A percentile compares a stretch with the other conserved stretches of the same genome.
Conservation (phyloP, 306 rosid species). For the Rosa lucieae region DNA sequence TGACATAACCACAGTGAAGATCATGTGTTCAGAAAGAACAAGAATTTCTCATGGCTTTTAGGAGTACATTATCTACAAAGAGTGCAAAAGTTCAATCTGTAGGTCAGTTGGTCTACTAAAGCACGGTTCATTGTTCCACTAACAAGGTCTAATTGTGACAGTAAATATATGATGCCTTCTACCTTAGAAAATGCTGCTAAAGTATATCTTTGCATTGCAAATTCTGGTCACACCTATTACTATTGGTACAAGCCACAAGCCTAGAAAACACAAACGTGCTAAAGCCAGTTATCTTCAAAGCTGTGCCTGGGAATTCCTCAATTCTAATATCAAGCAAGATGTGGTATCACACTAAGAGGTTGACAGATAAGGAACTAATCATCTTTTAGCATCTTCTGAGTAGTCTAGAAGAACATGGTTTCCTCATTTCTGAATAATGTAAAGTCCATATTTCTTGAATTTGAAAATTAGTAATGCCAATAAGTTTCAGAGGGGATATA, state of each 20-base stretch:
- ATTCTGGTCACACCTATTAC: neutral
- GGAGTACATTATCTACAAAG: neutral
- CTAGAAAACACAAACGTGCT: neutral
- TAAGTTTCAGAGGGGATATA: neutral
- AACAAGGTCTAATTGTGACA: neutral
- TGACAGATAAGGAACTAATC: neutral
- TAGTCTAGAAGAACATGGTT: neutral
- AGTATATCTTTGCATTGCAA: neutral
- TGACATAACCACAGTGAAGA: neutral
- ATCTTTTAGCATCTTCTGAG: neutral
- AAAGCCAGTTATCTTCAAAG: neutral
- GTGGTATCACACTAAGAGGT: neutral
- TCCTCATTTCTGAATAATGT: neutral
- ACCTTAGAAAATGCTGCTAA: neutral
- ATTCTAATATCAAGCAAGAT: neutral
- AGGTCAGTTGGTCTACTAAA: neutral
- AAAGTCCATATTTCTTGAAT: neutral
- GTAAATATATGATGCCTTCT: too few species aligned
- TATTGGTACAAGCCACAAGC: neutral
- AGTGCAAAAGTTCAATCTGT: neutral
- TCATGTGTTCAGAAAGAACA: neutral
- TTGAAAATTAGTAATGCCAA: neutral
- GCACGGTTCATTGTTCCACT: neutral
- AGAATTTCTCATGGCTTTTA: neutral
- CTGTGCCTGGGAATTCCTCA: neutral